Base-by-base conservation (phyloP, 176 grass and related monocot species). In the Aegilops sharonensis region DNA sequence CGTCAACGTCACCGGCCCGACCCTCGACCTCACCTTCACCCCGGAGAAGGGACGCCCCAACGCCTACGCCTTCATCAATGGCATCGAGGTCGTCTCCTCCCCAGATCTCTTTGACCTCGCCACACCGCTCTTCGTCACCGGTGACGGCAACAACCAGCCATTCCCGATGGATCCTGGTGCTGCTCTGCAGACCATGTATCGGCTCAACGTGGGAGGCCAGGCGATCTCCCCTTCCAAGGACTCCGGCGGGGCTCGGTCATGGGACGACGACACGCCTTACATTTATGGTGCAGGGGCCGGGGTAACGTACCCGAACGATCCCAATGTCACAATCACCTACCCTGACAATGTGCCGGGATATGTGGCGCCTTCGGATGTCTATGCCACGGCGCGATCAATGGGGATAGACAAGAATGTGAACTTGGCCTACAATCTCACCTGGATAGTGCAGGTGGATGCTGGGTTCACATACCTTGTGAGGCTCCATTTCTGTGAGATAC, bases 401-500 rank as follows among this genome's bases (percentile, higher is more conserved):
- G 95, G 95, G 9, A 89, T 91, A 0, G 81, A 90, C 79, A 37
- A 54, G 14, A 8, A 72, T 47, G 85, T 93, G 7, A 98, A 98
- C 80, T 14, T 87, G 39, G 69, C 85, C n/a, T 95, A 66, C 79
- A 98, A 98, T 42, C 93, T 98, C 76, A 90, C 91, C 77, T 98
- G 95, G 93, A 21, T 91, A 42, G 75, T 98, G 74, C 80, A 82
- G 43, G 92, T 98, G 59, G 93, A 98, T 85, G 93, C 93, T 80
- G 95, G 95, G 6, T 98, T 93, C 83, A 18, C 4, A 0, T 95
- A 98, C 71, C 91, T 98, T 39, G 80, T 98, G 24, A 87, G 95
- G 87, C 66, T 98, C 37, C 95, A 98, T 87, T 98, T 98, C 85
- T 98, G 95, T 31, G 95, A 98, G 89, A 95, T 98, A 45, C 95